These are phyloP conservation scores for Tephrocybe sp. DNA, from an alignment of 768 basidiomycete species.

Conservation along the genomic window DNA sequence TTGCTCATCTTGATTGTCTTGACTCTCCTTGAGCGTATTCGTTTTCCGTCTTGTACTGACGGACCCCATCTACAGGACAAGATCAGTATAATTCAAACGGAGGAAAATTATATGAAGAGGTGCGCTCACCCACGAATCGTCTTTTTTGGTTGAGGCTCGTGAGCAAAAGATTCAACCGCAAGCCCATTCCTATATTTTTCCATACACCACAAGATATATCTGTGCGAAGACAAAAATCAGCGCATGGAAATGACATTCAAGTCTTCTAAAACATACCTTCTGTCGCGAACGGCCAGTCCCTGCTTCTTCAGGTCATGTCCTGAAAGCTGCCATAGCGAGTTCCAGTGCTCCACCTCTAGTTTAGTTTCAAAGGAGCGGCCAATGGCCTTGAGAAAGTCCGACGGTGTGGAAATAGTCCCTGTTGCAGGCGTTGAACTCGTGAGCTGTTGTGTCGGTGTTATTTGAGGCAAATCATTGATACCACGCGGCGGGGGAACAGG, in stretches of 20 bases:
- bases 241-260: neutral
- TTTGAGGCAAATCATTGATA: constrained; percentile 18
- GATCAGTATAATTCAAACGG: neutral
- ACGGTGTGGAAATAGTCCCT: constrained; percentile 55
- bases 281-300: constrained; percentile 64
- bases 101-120: neutral
- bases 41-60: constrained; percentile 68
- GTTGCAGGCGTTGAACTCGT: constrained; percentile 11
- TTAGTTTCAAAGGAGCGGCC: constrained; percentile 69
- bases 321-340: constrained; percentile 63
- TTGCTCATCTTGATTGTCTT: no score
- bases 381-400: constrained; percentile 70
- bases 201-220: constrained; percentile 85
- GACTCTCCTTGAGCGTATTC: constrained; percentile 63
- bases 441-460: constrained; percentile 6
- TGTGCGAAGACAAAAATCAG: constrained; percentile 23
- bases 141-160: constrained; percentile 68
- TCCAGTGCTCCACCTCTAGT: constrained; percentile 64
- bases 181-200: constrained; percentile 67
- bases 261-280: constrained; percentile 50
- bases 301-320: constrained; percentile 59
- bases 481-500: constrained; percentile 37
- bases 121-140: constrained; percentile 80
- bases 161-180: constrained; percentile 57
- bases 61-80: constrained; percentile 61